A percentile compares a stretch with the other conserved stretches of the same genome.
Evolutionary conservation across 192 early-diverging fungal genomes (phyloP).

Genomic region (Coemansia sp.): DNA sequence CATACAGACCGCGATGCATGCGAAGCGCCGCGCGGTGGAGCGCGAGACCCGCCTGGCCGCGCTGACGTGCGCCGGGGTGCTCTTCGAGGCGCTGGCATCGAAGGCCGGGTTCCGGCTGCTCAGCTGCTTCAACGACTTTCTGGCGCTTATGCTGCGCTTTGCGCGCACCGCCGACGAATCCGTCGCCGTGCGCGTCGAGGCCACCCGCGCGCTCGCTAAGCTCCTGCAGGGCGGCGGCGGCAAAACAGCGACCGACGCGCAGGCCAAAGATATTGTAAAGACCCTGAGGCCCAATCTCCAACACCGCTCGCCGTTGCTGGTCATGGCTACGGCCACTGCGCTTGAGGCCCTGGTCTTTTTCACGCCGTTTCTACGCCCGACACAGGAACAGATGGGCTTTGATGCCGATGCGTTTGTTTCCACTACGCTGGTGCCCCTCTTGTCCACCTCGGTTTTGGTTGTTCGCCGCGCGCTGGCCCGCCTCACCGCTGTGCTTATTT

Average conservation of each 20-base stretch:
- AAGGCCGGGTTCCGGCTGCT: conserved; percentile 46
- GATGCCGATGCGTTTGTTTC: conserved; percentile 23
- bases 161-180: conserved; percentile 19
- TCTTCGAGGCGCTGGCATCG: conserved; percentile 66
- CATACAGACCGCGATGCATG: conserved; percentile 18
- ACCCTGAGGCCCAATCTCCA: conserved; percentile 56
- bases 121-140: conserved; percentile 48
- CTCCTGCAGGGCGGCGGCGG: conserved; percentile 68
- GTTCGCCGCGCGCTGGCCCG: conserved; percentile 28
- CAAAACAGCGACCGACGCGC: conserved; percentile 63
- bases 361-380: conserved; percentile 12
- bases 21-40: conserved; percentile 4
- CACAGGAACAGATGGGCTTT: background rate
- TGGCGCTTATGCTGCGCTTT: conserved; percentile 17
- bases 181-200: conserved; percentile 63
- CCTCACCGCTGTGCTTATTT: conserved; percentile 27
- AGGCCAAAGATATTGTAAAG: conserved; percentile 70
- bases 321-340: conserved; percentile 13
- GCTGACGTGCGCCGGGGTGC: conserved; percentile 66
- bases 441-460: conserved; percentile 22
- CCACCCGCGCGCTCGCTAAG: conserved; percentile 58
- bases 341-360: conserved; percentile 20
- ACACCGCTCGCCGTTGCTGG: conserved; percentile 64
- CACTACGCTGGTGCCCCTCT: conserved; percentile 7
- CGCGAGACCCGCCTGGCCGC: conserved; percentile 48